Evolutionary conservation across 768 basidiomycete genomes (phyloP), one percentile per base, ranked within the genome.

Genomic region (Amanita pseudoporphyria): DNA sequence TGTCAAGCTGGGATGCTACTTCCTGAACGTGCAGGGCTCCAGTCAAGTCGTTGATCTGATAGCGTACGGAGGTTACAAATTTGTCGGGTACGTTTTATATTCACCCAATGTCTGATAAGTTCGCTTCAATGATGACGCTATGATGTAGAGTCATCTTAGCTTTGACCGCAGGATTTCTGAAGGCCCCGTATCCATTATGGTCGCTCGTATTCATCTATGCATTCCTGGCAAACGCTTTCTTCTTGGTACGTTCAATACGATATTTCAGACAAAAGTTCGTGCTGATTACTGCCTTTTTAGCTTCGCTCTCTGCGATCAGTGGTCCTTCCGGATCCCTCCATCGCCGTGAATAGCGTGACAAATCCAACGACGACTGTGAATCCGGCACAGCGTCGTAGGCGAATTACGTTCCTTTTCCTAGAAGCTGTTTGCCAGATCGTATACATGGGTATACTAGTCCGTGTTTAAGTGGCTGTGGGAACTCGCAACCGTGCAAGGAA

Each of bases 41-140:
- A 68, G 67, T 18, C 84, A 87, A 40, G 76, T 88, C 19, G 74
- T 87, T 4, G 92, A 96, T 60, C 66, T 98, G 42, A 67, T 96
- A 26, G 88, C 94, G 0, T 98, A 97, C 61, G 87, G 85, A 4
- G 95, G 96, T 0, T 98, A 98, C 69, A 98, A 99, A 62, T 98
- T 99, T 58, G 89, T 97, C 24, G 95, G 91, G 91, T 92, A 55
- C 24, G 82, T 68, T 2, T 1, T 18, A n/a, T 13, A 22, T 51
- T 14, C 18, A 10, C 24, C 32, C 16, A 14, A 28, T 12, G 14
- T 42, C 24, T 14, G 51, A n/a, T 45, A 30, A 30, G 12, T 26
- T n/a, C 18, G 3, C 3, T 32, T 13, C 5, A 5, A 13, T 32
- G 28, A 35, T 46, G 26, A 28, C 19, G 37, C 43, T n/a, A n/a